A percentile compares a stretch with the other conserved stretches of the same genome.
phyloP scores from a whole-genome alignment of 2,329 filamentous ascomycete genomes.

The Shiraia sp. region DNA sequence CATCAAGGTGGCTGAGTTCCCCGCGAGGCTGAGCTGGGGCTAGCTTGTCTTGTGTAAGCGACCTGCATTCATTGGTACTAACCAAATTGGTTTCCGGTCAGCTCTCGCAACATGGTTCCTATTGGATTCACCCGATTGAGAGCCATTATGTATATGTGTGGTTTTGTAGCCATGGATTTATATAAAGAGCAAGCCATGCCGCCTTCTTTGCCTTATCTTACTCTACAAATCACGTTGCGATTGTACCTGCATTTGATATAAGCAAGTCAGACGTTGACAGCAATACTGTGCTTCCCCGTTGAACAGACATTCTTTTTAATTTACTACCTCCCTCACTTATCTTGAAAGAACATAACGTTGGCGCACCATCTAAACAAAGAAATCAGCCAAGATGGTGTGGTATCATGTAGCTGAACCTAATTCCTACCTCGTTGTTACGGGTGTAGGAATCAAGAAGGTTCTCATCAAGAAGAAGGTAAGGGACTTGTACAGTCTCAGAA shows the following conservation, averaged over 20 bases:
- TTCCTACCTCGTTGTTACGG: conserved; percentile 86
- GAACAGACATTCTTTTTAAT: no score
- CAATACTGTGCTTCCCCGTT: no score
- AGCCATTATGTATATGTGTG: not conserved
- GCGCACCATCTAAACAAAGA: not conserved
- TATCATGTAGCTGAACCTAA: conserved; percentile 75
- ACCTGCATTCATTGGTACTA: conserved; percentile 7
- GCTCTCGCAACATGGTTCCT: not conserved
- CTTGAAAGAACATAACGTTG: not conserved
- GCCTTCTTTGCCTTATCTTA: not conserved
- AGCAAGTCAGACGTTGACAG: no score
- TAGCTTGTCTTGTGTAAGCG: not conserved
- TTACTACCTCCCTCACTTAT: not conserved
- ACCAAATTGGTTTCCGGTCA: conserved; percentile 7
- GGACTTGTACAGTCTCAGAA: conserved; percentile 10
- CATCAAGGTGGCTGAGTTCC: no score
- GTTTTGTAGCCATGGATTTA: not conserved
- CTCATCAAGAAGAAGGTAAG: conserved; percentile 74
- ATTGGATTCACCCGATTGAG: not conserved
- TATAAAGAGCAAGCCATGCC: conserved; percentile 6
- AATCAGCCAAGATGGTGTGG: conserved; percentile 48
- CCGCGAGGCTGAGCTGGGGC: conserved; percentile 18
- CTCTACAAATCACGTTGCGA: not conserved
- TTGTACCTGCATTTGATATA: not conserved
- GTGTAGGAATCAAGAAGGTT: conserved; percentile 73